Base-by-base conservation (phyloP, 2,329 filamentous ascomycete species). In the Bretziella fagacearum region DNA sequence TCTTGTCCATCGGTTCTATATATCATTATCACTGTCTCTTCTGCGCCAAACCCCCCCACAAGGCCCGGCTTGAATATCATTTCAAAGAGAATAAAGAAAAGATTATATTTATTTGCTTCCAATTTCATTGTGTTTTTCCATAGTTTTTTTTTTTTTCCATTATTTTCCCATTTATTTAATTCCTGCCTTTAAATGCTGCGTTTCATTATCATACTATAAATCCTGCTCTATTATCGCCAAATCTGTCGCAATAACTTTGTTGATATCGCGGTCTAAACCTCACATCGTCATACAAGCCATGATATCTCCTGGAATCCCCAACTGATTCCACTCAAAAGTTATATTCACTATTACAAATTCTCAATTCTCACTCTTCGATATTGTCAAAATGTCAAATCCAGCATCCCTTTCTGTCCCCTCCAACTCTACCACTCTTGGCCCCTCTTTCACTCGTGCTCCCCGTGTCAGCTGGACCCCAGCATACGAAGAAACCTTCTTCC, bases 401-500 rank as follows among this genome's bases (percentile, higher is more conserved):
- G n/a, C n/a, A n/a, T n/a, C 30, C 30, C 4, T n/a, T 5, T 15
- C 30, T n/a, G 5, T n/a, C 6, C 11, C 17, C 30, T n/a, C 30
- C 30, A 15, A 10, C 17, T 10, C 13, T 15, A 4, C 13, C 30
- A 33, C 30, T 15, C 30, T 33, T 15, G 30, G 30, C 13, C 30
- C 30, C 13, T 33, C 30, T 4, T 33, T 33, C 17, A 39, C 18
- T 1, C 35, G 35, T 5, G 35, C 35, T 8, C 35, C 35, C 18
- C 35, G 35, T 13, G 76, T 77, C 58, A 74, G 69, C 57, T 77
- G 73, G 73, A 75, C 70, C 47, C 63, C 66, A 1, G 65, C 67
- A 17, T 76, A 69, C 62, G 73, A 77, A 59, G 65, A 67, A 46
- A 76, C 73, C 49, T 77, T 77, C 58, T 77, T 77, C 60, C 64